phyloP scores from a whole-genome alignment of 2,329 filamentous ascomycete genomes.

The Epichloe coenophiala region DNA sequence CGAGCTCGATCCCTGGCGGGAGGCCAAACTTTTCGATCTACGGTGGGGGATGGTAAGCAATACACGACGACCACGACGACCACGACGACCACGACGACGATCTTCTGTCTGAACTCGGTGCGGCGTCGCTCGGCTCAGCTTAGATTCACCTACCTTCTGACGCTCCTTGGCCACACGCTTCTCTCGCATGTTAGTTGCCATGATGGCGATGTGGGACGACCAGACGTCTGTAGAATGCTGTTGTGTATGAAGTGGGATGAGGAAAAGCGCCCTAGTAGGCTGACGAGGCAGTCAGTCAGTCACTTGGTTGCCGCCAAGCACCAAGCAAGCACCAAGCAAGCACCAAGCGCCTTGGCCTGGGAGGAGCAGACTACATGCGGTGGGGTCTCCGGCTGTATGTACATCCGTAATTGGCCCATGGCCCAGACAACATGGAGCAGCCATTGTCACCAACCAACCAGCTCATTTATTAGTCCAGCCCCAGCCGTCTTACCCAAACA shows the following conservation, averaged over 20 bases:
- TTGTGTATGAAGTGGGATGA: constrained; percentile 2
- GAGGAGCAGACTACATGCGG: not conserved
- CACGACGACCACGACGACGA: not conserved
- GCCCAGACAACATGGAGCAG: not conserved
- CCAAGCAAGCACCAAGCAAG: not conserved
- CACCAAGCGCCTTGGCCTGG: not conserved
- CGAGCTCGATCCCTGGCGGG: constrained; percentile 61
- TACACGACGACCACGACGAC: constrained; percentile 2
- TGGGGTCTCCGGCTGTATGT: not conserved
- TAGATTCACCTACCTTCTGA: constrained; percentile 12
- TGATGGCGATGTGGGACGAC: constrained; percentile 5
- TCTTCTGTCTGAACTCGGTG: not conserved
- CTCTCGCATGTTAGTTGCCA: constrained; percentile 15
- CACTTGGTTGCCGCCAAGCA: not conserved
- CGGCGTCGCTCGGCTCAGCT: not conserved
- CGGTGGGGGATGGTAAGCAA: constrained; percentile 5
- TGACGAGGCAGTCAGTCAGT: too few species aligned
- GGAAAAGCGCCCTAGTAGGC: not conserved
- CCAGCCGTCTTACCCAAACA: not conserved
- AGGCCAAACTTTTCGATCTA: constrained; percentile 41
- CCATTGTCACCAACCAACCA: too few species aligned
- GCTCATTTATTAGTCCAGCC: not conserved
- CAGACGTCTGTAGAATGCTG: not conserved
- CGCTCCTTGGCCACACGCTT: constrained; percentile 18
- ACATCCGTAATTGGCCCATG: not conserved